phyloP scores from a whole-genome alignment of 2,329 filamentous ascomycete species.

The Colletotrichum sublineola region DNA sequence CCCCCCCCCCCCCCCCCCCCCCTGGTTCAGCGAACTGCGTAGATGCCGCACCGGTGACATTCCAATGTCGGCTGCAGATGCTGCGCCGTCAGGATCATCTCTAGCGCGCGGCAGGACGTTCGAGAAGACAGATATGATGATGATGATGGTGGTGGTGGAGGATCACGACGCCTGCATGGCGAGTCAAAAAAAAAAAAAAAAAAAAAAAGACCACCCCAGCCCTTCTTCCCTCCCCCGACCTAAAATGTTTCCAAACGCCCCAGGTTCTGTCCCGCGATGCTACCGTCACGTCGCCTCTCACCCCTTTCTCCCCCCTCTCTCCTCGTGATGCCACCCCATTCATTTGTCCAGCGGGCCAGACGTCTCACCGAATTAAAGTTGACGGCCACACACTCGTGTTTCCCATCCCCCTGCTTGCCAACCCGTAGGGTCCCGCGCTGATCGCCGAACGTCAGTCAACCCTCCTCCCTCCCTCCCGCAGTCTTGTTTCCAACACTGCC shows the following conservation, averaged over 20 bases:
- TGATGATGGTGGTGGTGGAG: too few relatives aligned
- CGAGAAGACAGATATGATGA: not conserved
- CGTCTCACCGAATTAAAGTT: slow-evolving; percentile 26
- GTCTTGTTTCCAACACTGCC: slow-evolving; percentile 10
- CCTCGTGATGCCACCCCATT: not conserved
- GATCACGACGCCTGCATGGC: not conserved
- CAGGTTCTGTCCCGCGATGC: not conserved
- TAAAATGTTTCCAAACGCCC: not conserved
- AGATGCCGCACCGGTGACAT: not conserved
- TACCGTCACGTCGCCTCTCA: not conserved
- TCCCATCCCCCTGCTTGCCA: slow-evolving; percentile 13
- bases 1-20: too few relatives aligned
- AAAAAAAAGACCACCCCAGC: not conserved
- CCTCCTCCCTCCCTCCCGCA: not conserved
- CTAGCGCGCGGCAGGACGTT: not conserved
- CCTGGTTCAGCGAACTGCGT: not conserved
- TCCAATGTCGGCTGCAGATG: slow-evolving; percentile 1
- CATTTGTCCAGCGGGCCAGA: not conserved
- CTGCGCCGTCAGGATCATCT: not conserved
- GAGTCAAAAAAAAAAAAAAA: not conserved
- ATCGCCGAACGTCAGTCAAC: slow-evolving; percentile 32
- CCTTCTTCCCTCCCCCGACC: too few relatives aligned
- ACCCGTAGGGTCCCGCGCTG: slow-evolving; percentile 14
- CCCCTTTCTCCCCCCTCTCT: not conserved
- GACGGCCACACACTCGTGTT: slow-evolving; percentile 7